Conservation (phyloP, 1,139 yeast genomes). For the Pichia sp. region DNA sequence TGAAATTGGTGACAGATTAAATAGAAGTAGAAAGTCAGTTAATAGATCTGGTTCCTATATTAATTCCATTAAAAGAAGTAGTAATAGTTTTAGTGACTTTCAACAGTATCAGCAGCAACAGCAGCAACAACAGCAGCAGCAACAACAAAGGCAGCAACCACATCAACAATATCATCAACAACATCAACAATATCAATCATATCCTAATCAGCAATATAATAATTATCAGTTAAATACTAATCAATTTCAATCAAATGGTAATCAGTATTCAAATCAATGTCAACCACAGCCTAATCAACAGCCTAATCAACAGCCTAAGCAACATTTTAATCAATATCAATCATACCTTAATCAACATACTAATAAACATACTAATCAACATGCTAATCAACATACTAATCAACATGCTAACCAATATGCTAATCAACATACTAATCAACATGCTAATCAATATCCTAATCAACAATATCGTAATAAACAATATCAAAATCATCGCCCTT, state of each 20-base stretch:
- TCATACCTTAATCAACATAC: neutral
- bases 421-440: neutral
- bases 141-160: neutral
- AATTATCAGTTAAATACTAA: too few relatives aligned
- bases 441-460: neutral
- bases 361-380: neutral
- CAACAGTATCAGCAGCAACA: neutral
- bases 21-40: constrained; percentile 32
- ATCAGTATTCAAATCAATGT: neutral
- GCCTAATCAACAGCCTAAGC: neutral
- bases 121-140: neutral
- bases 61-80: constrained; percentile 6
- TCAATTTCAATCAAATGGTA: too few relatives aligned
- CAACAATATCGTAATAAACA: neutral
- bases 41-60: constrained; percentile 16
- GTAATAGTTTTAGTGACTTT: neutral
- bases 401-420: neutral
- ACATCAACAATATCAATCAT: neutral
- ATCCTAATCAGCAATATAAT: neutral
- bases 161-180: neutral
- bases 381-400: neutral
- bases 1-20: constrained; percentile 36
- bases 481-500: neutral
- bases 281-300: neutral
- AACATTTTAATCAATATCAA: neutral